Evolutionary conservation across 768 basidiomycete species (phyloP).

Genomic region (Mycena polygramma): DNA sequence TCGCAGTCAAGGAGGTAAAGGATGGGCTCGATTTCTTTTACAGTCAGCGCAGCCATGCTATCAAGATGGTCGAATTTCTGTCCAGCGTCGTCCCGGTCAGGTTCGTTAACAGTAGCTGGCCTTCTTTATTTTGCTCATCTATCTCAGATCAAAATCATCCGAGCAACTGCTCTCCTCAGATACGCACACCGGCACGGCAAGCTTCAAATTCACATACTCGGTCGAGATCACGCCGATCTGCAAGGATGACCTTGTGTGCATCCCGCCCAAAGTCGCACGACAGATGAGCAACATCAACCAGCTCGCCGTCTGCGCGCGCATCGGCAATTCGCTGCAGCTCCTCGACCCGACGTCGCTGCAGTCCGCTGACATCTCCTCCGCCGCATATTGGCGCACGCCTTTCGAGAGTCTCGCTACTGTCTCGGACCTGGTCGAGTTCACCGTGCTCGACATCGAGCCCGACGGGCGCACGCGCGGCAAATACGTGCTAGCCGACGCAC

Average conservation of each 20-base stretch:
- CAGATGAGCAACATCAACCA: constrained; percentile 90
- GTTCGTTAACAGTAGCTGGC: constrained; percentile 52
- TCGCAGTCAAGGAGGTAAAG: constrained; percentile 90
- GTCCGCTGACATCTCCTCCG: constrained; percentile 80
- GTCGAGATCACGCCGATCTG: constrained; percentile 98
- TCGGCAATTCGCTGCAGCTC: constrained; percentile 92
- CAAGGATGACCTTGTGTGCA: constrained; percentile 96
- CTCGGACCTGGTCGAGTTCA: constrained; percentile 93
- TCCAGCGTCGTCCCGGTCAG: constrained; percentile 87
- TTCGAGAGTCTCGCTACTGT: constrained; percentile 88
- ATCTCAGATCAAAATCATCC: constrained; percentile 84
- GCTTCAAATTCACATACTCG: constrained; percentile 97
- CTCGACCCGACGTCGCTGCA: constrained; percentile 92
- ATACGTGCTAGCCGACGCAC: constrained; percentile 83
- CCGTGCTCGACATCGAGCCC: constrained; percentile 93
- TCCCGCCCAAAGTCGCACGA: constrained; percentile 87
- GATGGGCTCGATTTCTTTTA: constrained; percentile 99
- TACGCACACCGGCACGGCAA: constrained; percentile 92
- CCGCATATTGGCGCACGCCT: constrained; percentile 91
- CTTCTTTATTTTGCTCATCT: not conserved
- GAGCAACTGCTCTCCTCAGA: constrained; percentile 96
- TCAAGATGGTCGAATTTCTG: constrained; percentile 98
- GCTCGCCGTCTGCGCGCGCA: constrained; percentile 88
- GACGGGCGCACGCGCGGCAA: constrained; percentile 78
- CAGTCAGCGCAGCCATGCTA: constrained; percentile 87